Percentiles rank a stretch among this genome's conserved stretches.
Conservation (phyloP, 2,329 filamentous ascomycete genomes). For the Xylariaceae sp. region DNA sequence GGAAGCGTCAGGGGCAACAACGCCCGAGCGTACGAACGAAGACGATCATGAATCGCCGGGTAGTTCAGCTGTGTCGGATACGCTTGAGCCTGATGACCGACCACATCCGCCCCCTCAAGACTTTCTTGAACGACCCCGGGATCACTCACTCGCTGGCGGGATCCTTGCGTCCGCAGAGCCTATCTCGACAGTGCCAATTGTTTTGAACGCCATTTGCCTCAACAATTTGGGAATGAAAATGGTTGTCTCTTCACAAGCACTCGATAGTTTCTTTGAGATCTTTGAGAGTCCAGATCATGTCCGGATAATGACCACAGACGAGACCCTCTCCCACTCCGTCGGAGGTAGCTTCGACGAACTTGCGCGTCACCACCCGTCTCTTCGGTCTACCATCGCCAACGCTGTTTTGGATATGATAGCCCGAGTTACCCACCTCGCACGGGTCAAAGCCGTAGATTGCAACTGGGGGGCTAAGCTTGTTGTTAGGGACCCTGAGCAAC, state of each 20-base stretch:
- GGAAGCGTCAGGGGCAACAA: conserved; percentile 31
- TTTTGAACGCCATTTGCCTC: conserved; percentile 89
- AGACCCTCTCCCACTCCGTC: conserved; percentile 64
- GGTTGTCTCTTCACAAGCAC: conserved; percentile 75
- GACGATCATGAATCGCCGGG: conserved; percentile 36
- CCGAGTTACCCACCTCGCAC: conserved; percentile 70
- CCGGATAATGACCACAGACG: conserved; percentile 73
- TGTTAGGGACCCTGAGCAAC: conserved; percentile 55
- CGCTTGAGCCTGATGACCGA: conserved; percentile 38
- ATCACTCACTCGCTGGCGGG: conserved; percentile 55
- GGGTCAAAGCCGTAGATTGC: conserved; percentile 61
- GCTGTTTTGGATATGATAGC: conserved; percentile 87
- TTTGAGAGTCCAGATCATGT: conserved; percentile 91
- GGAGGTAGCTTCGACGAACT: conserved; percentile 90
- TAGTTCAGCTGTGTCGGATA: conserved; percentile 39
- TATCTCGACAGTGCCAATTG: conserved; percentile 78
- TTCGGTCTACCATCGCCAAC: conserved; percentile 76
- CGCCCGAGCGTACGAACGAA: conserved; percentile 34
- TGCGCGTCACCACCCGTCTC: conserved; percentile 81
- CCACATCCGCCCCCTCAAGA: conserved; percentile 52
- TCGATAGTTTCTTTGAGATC: conserved; percentile 90
- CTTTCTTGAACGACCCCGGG: conserved; percentile 43
- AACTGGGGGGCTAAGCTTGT: conserved; percentile 79
- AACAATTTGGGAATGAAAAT: conserved; percentile 84
- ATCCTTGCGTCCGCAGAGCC: conserved; percentile 87